Percentiles rank a stretch among this genome's conserved stretches.
Conservation (phyloP, 768 basidiomycete species). For the Albatrellus ellisii region DNA sequence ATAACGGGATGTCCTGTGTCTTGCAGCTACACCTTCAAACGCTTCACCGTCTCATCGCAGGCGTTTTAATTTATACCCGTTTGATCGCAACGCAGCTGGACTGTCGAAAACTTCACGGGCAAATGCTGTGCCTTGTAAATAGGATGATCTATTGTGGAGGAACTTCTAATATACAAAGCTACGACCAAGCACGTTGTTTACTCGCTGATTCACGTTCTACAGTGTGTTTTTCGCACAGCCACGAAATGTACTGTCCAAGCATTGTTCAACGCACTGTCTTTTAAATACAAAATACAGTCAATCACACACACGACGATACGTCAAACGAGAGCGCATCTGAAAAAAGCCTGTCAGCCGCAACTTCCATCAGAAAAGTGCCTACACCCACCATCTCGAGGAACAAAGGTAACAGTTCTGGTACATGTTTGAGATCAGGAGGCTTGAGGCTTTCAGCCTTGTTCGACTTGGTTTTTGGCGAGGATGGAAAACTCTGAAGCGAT, state of each 20-base stretch:
- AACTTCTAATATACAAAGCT: too few species aligned
- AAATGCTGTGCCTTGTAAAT: neutral
- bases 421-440: slow-evolving; percentile 64
- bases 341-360: neutral
- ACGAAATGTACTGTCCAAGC: too few species aligned
- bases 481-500: too few species aligned
- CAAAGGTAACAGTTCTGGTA: slow-evolving; percentile 75
- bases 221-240: too few species aligned
- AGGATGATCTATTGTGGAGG: neutral
- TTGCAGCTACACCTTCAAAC: slow-evolving; percentile 65
- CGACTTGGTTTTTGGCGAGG: too few species aligned
- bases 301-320: slow-evolving; percentile 1
- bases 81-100: slow-evolving; percentile 7
- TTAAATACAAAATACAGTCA: neutral
- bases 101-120: slow-evolving; percentile 1
- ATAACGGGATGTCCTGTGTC: neutral
- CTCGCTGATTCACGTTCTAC: too few species aligned
- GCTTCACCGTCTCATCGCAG: slow-evolving; percentile 52
- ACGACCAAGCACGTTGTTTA: too few species aligned
- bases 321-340: slow-evolving; percentile 10
- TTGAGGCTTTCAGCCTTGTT: slow-evolving; percentile 33
- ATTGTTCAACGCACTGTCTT: too few species aligned
- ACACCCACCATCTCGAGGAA: slow-evolving; percentile 82
- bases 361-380: neutral
- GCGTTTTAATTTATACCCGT: slow-evolving; percentile 25